Evolutionary conservation across 352 stramenopile species (phyloP).

Genomic region (Paralagenidium karlingii): DNA sequence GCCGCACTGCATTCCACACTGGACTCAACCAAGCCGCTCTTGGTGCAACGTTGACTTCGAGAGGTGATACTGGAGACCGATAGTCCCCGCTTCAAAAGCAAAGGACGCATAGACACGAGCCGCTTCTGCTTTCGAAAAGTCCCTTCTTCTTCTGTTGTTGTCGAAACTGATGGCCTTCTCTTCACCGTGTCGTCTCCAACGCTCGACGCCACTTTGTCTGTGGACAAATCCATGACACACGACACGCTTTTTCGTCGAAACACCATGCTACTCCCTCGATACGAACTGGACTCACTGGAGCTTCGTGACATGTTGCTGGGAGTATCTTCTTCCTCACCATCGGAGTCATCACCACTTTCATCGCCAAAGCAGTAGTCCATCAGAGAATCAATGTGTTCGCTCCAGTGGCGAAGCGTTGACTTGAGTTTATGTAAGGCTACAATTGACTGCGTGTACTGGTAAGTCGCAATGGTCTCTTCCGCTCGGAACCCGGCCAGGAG

Average conservation of each 20-base stretch:
- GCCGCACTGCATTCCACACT: conserved; percentile 8
- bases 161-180: no score
- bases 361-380: not conserved
- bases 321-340: not conserved
- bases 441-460: conserved; percentile 69
- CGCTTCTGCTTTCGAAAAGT: conserved; percentile 19
- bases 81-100: conserved; percentile 30
- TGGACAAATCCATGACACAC: conserved; percentile 4
- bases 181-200: no score
- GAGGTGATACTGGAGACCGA: conserved; percentile 15
- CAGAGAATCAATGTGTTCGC: not conserved
- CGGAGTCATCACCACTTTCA: not conserved
- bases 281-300: conserved; percentile 13
- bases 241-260: conserved; percentile 2
- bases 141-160: no score
- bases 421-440: conserved; percentile 69
- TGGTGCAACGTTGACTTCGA: conserved; percentile 9
- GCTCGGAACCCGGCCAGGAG: conserved; percentile 53
- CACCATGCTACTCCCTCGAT: conserved; percentile 6
- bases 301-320: conserved; percentile 12
- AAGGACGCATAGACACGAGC: conserved; percentile 40
- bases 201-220: conserved; percentile 6
- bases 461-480: conserved; percentile 52
- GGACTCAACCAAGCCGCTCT: not conserved
- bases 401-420: conserved; percentile 21